Base-by-base conservation (phyloP, 179 eudicot genomes). In the Carnegiea gigantea region DNA sequence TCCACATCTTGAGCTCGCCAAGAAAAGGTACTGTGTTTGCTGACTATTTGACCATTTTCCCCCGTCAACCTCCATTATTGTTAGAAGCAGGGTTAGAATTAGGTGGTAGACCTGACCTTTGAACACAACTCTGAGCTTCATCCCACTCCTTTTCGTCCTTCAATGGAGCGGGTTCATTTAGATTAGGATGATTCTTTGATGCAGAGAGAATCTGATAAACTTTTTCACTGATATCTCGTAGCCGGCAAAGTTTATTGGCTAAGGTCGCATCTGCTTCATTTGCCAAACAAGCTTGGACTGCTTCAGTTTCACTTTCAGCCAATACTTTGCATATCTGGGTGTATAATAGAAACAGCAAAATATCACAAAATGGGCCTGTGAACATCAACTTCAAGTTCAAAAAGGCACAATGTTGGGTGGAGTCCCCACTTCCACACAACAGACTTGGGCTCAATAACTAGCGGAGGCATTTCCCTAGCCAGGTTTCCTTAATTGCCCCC, bases 271-370 rank as follows among this genome's bases (percentile, higher is more conserved):
- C 84, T 1, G 90, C 86, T 86, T 87, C 84, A 74, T 78, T 87
- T 6, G 85, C 82, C 67, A 86, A 26, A 79, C 78, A 76, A 77
- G 90, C 90, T 81, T 81, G 88, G 2, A 79, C 73, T 3, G 91
- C 80, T 79, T 84, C 90, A 6, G 80, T 79, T 62, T 87, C 86
- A 57, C 80, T 86, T 67, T 89, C 92, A 10, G 83, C 80, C 68
- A 90, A 14, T 78, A 87, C 76, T 84, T 84, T 89, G 91, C 92
- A 89, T 85, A 91, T 91, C 98, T 94, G 91, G 76, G 76, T 80
- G 76, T 80, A 82, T n/a, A 1, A 59, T 67, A 17, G n/a, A 76
- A 23, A 44, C 15, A 30, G 18, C 44, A 75, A 70, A 75, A 24
- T 40, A 77, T 48, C 14, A 21, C 23, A 36, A 40, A 9, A 7